Evolutionary conservation across 2,329 filamentous ascomycete genomes (phyloP), one percentile per base, ranked within the genome.

Genomic region (Colletotrichum sp.): DNA sequence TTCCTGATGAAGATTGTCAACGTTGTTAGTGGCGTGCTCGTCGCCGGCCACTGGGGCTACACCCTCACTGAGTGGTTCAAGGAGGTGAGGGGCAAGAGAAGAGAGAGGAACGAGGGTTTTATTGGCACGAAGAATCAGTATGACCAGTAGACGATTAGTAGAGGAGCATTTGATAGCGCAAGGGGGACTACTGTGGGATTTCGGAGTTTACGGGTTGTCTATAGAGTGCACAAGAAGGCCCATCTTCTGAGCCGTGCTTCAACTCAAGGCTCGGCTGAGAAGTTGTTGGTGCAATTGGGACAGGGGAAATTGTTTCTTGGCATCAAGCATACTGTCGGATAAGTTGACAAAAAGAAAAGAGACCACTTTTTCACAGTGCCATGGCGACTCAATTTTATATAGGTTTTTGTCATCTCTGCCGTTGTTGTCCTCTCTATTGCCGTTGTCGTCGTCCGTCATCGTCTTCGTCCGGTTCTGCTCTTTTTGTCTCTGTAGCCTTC

Each of bases 1-100:
- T 92, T 99, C 80, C 77, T 96, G 60, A 90, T 99, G 79, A 93
- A 96, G 83, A 86, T 98, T 67, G 93, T 99, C 79, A 99, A 99
- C 85, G 94, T 99, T 21, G 89, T 98, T 13, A 95, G 93, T 76
- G 97, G 97, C 16, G 95, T 98, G 24, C 88, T 99, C 78, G 97
- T 99, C 7, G 95, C 96, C 1, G 96, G 96, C 3, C 95, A 98
- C 78, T 99, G 97, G 97, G 90, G 95, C 67, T 99, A 95, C 84
- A 95, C 96, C 79, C 88, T 99, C 78, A 93, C 88, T 65, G 95
- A 96, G 78, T 98, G 95, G 95, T 87, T 89, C 3, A 85, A 85
- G 57, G 90, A 91, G 78, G 88, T 92, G 6, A 78, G 89, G 72
- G 90, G 91, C 3, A 85, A 85, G 79, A 86, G 89, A 77, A 84